A percentile compares a stretch with the other conserved stretches of the same genome.
phyloP scores from a whole-genome alignment of 192 early-diverging fungal species.

The Backusella luteola region DNA sequence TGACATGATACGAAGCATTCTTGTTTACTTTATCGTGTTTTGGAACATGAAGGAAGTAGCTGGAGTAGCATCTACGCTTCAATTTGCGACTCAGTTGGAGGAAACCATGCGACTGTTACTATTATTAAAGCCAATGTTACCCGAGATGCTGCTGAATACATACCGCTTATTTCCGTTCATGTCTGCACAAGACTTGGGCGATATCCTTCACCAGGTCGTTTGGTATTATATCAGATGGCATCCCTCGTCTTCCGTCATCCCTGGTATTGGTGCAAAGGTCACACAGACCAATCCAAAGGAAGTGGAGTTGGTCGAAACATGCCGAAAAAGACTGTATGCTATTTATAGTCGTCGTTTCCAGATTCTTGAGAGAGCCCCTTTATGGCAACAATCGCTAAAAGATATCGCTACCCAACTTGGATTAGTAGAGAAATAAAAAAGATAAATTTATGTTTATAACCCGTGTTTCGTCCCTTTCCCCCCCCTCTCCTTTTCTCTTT shows the following conservation, averaged over 20 bases:
- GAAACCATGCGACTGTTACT: constrained; percentile 15
- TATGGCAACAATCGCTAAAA: constrained; percentile 8
- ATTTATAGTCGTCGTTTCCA: not conserved
- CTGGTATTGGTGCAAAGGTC: constrained; percentile 4
- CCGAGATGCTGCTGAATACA: not conserved
- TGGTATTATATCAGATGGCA: constrained; percentile 21
- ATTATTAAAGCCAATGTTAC: constrained; percentile 4
- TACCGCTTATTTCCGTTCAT: constrained; percentile 15
- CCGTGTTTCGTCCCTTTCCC: not conserved
- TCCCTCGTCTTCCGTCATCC: constrained; percentile 7
- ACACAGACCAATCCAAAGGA: not conserved
- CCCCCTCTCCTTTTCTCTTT: too few relatives aligned
- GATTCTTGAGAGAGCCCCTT: not conserved
- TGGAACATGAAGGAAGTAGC: constrained; percentile 33
- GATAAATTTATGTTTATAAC: not conserved
- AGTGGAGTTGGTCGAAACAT: not conserved
- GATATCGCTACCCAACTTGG: not conserved
- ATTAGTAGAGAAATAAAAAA: not conserved
- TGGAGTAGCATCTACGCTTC: constrained; percentile 3
- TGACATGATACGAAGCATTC: constrained; percentile 24
- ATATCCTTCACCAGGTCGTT: constrained; percentile 5
- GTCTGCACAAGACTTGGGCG: constrained; percentile 19
- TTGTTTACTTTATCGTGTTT: constrained; percentile 36
- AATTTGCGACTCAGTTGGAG: constrained; percentile 27
- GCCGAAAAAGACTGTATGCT: not conserved